Evolutionary conservation across 805 yeast species (phyloP), one percentile per base, ranked within the genome.

Genomic region (Wickerhamomyces hampshirensis): DNA sequence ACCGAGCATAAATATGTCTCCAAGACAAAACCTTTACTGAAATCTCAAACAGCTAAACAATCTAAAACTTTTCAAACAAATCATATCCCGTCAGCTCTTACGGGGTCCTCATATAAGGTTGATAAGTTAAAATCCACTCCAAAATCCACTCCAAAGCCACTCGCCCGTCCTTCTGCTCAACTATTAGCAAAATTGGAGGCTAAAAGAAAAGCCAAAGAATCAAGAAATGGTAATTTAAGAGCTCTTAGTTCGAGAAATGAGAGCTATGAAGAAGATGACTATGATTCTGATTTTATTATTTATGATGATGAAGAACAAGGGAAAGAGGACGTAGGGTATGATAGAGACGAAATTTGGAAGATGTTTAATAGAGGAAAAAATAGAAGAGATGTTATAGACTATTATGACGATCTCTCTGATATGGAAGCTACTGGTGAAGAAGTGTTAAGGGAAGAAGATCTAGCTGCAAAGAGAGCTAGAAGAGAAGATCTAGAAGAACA

Each of bases 361-460:
- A 72, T 91, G 59, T 84, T 89, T 58, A 80, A 77, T 52, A 69
- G 74, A 39, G 86, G 88, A 4, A 69, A 69, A 40, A 66, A 70
- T 37, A 65, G 86, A 30, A 48, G 64, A 1, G 59, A 67, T 29
- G 69, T 66, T 42, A 55, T 64, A 18, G 59, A 61, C 26, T 64
- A 68, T 34, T 68, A 69, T 35, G 77, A 73, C 37, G 73, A 69
- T 37, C 70, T 73, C 6, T 66, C 67, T 17, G 72, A 85, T 51
- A 91, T 93, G 97, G 98, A 91, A 55, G 96, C 96, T 3, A 82
- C 93, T 1, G 97, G 96, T 18, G 80, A 80, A 18, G 97, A 91
- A 44, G 77, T 93, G 17, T 63, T 87, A 28, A 84, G 76, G 38
- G 98, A 91, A 52, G 98, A 91, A 59, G 73, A 66, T 42, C 53